Percentiles rank a stretch among this genome's conserved stretches.
phyloP scores from a whole-genome alignment of 352 stramenopile genomes.

The Phytophthora ramorum region DNA sequence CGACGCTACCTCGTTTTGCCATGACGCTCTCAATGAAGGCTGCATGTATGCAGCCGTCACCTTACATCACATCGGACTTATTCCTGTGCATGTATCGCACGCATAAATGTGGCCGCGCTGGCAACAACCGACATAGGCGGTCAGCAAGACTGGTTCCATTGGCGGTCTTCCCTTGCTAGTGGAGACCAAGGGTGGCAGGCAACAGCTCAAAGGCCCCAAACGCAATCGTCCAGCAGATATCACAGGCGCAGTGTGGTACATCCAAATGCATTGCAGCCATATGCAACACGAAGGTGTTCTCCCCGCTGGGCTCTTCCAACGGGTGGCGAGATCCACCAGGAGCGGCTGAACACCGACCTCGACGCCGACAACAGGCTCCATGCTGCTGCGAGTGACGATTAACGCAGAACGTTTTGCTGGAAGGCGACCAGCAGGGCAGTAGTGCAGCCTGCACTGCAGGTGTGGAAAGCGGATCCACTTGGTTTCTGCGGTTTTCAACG shows the following conservation, averaged over 20 bases:
- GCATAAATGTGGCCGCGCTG: no score
- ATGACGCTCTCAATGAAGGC: no score
- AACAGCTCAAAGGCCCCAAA: no score
- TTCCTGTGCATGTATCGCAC: no score
- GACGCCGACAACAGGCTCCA: not conserved
- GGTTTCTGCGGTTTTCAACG: conserved; percentile 18
- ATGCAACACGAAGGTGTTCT: no score
- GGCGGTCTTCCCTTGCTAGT: not conserved
- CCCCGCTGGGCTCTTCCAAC: not conserved
- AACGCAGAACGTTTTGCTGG: not conserved
- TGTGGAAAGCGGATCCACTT: not conserved
- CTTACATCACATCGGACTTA: no score
- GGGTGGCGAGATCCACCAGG: conserved; percentile 11
- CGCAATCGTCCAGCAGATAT: conserved; percentile 5
- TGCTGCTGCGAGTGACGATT: not conserved
- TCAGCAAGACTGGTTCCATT: no score
- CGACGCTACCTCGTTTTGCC: no score
- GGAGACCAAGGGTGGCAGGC: not conserved
- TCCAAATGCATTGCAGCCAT: not conserved
- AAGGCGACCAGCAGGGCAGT: not conserved
- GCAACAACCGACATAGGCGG: no score
- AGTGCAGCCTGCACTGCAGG: not conserved
- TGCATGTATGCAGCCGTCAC: no score
- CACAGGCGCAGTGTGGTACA: conserved; percentile 2
- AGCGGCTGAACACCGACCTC: not conserved